A percentile compares a stretch with the other conserved stretches of the same genome.
phyloP scores from a whole-genome alignment of 1,284 basidiomycete genomes.

The Boletus sp. region DNA sequence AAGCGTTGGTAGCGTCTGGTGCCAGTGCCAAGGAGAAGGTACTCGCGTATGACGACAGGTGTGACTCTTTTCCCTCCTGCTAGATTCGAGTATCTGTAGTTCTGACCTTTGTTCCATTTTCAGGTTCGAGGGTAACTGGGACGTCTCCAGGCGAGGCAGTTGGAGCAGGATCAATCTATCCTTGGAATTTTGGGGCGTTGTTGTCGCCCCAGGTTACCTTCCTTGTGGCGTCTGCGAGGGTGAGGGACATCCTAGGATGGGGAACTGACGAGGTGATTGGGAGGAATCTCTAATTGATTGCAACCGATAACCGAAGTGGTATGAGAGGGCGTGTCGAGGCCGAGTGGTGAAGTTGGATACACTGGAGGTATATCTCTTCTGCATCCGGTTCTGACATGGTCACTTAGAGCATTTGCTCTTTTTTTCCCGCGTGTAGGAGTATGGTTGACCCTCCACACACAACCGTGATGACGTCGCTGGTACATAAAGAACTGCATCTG shows the following conservation, averaged over 20 bases:
- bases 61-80: background rate
- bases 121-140: slow-evolving; percentile 11
- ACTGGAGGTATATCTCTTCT: too few relatives aligned
- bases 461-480: too few relatives aligned
- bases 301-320: slow-evolving; percentile 26
- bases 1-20: slow-evolving; percentile 36
- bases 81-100: background rate
- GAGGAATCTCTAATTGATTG: slow-evolving; percentile 55
- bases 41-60: slow-evolving; percentile 11
- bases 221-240: slow-evolving; percentile 50
- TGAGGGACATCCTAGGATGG: slow-evolving; percentile 52
- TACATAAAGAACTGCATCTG: too few relatives aligned
- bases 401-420: too few relatives aligned
- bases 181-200: slow-evolving; percentile 59
- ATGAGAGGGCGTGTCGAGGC: too few relatives aligned
- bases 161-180: slow-evolving; percentile 5
- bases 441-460: too few relatives aligned
- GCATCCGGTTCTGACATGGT: too few relatives aligned
- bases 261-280: slow-evolving; percentile 69
- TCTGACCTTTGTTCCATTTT: background rate
- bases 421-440: too few relatives aligned
- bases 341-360: too few relatives aligned
- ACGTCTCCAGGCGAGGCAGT: slow-evolving; percentile 3
- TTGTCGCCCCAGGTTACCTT: slow-evolving; percentile 45
- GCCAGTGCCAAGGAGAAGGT: background rate